Conservation (phyloP, 495 filamentous ascomycete species). For the Wilcoxina mikolae region DNA sequence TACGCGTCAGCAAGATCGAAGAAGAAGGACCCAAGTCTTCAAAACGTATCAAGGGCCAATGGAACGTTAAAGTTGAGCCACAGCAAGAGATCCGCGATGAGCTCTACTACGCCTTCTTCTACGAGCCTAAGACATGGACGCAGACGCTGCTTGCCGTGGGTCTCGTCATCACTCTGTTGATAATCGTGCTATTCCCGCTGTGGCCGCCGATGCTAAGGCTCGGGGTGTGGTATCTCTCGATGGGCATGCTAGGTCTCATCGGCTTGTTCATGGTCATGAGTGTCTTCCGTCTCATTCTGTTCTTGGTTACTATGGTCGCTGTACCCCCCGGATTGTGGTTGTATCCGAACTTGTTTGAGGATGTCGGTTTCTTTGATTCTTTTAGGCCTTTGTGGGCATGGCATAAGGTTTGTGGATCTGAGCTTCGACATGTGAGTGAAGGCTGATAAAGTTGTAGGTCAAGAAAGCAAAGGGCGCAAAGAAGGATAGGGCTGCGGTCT, state of each 20-base stretch:
- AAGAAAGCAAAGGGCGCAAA: constrained; percentile 4
- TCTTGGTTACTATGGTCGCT: constrained; percentile 76
- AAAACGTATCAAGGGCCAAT: constrained; percentile 90
- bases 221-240: constrained; percentile 95
- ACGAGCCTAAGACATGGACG: constrained; percentile 86
- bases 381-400: constrained; percentile 96
- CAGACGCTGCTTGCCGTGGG: constrained; percentile 78
- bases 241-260: constrained; percentile 81
- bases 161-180: constrained; percentile 65
- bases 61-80: constrained; percentile 92
- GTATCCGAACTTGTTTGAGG: constrained; percentile 95
- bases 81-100: constrained; percentile 86
- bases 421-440: background rate
- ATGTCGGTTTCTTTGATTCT: constrained; percentile 95
- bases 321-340: constrained; percentile 85
- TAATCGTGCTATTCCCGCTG: constrained; percentile 85
- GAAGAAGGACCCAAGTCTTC: constrained; percentile 39
- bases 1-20: constrained; percentile 79
- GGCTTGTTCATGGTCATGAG: constrained; percentile 96
- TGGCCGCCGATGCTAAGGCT: constrained; percentile 86
- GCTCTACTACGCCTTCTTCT: constrained; percentile 93
- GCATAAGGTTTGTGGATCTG: constrained; percentile 61
- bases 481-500: background rate
- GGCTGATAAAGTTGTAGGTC: background rate
- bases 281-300: constrained; percentile 90